Base-by-base conservation (phyloP, 75 land plant species). In the Sequoia sempervirens region DNA sequence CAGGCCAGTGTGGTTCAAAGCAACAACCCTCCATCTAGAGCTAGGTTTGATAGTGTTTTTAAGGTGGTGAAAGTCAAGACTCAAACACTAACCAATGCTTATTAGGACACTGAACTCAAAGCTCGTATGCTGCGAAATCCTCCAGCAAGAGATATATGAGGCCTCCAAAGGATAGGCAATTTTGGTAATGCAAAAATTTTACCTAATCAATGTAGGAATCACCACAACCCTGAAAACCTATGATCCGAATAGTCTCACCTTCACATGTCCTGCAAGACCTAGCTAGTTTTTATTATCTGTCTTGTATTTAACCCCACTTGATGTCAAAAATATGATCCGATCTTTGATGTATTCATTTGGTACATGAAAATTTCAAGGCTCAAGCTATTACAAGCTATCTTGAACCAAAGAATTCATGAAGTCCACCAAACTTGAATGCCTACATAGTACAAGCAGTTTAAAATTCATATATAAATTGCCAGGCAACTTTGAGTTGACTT, bases 1-100 rank as follows among this genome's bases (percentile, higher is more conserved):
- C 82, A 17, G 93, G 86, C 95, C 93, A 93, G 76, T 85, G 93
- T 52, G 94, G 91, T 86, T 94, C 96, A 70, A 92, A 83, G 75
- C 96, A 94, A 82, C 96, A 94, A 28, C 85, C 37, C 84, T 92
- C 95, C 93, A 92, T 94, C 75, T 50, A 7, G 70, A 15, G 30
- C 70, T 9, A 9, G 10, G 3, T 28, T 66, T 66, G 30, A 66
- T 66, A 66, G n/a, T 66, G 58, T 54, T 54, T 54, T 54, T 54
- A 15, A 17, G 18, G 20, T 54, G 58, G 58, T 17, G 58, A 17
- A 14, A 14, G 20, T 54, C 23, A 17, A 4, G 58, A 23, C 18
- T 54, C 58, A 14, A 54, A 54, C 58, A 54, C 20, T 54, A 28
- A 66, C 30, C 32, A 28, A 66, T 7, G 30, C 58, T 54, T 54